phyloP scores from a whole-genome alignment of 495 filamentous ascomycete species.

The Neurospora pannonica region DNA sequence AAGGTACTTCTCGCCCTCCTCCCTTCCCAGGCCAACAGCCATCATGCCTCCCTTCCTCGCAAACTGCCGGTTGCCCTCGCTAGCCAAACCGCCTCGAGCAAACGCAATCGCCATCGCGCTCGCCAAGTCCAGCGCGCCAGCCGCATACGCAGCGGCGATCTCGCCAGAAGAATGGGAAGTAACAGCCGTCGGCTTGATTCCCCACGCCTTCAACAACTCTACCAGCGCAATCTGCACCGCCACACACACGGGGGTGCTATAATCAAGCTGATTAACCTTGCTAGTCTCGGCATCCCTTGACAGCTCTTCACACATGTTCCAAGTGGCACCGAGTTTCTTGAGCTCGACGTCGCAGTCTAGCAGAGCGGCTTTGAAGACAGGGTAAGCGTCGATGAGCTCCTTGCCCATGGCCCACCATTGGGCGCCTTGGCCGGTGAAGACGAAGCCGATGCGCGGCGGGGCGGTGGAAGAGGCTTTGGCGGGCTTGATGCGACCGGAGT shows the following conservation, averaged over 20 bases:
- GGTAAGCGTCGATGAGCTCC: constrained; percentile 29
- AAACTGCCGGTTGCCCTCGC: constrained; percentile 16
- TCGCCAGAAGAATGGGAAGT: constrained; percentile 59
- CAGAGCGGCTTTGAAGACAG: constrained; percentile 19
- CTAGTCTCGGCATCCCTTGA: constrained; percentile 11
- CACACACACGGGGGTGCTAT: constrained; percentile 37
- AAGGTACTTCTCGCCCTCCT: constrained; percentile 18
- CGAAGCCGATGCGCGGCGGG: constrained; percentile 16
- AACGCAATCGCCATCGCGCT: constrained; percentile 40
- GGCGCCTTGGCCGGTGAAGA: constrained; percentile 40
- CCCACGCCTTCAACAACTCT: constrained; percentile 42
- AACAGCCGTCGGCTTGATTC: constrained; percentile 38
- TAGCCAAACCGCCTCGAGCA: constrained; percentile 20
- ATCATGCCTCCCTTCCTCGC: constrained; percentile 32
- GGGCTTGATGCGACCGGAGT: constrained; percentile 12
- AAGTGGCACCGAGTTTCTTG: constrained; percentile 21
- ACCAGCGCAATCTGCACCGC: constrained; percentile 46
- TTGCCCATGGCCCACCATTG: constrained; percentile 49
- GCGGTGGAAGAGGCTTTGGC: neutral
- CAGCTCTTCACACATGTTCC: constrained; percentile 23
- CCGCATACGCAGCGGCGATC: constrained; percentile 45
- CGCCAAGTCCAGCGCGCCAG: constrained; percentile 30
- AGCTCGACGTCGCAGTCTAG: constrained; percentile 19
- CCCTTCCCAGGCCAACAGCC: constrained; percentile 27
- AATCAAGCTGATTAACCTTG: constrained; percentile 19